Base-by-base conservation (phyloP, 768 basidiomycete species). In the Ramaria rubella region DNA sequence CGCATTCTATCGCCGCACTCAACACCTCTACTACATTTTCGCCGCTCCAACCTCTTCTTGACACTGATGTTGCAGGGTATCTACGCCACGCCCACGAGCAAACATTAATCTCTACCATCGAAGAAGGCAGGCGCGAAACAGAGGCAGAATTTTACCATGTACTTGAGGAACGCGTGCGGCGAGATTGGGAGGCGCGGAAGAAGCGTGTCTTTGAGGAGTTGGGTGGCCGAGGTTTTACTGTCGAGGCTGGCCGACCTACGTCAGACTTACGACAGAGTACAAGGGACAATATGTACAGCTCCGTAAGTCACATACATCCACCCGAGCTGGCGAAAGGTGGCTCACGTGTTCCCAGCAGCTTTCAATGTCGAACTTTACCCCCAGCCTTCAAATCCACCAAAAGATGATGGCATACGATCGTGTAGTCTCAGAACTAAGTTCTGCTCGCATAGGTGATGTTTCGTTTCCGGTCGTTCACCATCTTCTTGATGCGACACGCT, bases 341-440 rank as follows among this genome's bases (percentile, higher is more conserved):
- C 19, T 43, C 31, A 29, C 53, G 21, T 49, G 40, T 50, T 56
- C 46, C 12, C 5, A 59, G 15, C n/a, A 60, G 60, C 48, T 52
- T 21, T 58, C 57, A 8, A 52, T 43, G 7, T 48, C 58, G 8
- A 30, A 48, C 9, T 57, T 49, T n/a, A 33, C 45, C 15, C 57
- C 60, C 11, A 58, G 52, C 45, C 68, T 89, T 38, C 87, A 90
- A 65, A 88, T 88, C 86, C 93, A 94, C 69, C 83, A 80, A 70
- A 90, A 90, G 71, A 94, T 97, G 94, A 91, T 97, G 87, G 85
- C 83, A 12, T 99, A 97, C 68, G 90, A 94, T 73, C 82, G 83
- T 48, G 85, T 89, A 30, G 75, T 97, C 42, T 75, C 80, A 6
- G 83, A 90, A 23, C 73, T 97, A 50, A 94, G 96, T 72, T 70